A percentile compares a stretch with the other conserved stretches of the same genome.
These are phyloP conservation scores for Spizellomyces punctatus DNA, from an alignment of 192 early-diverging fungal genomes.

Conservation along the genomic window DNA sequence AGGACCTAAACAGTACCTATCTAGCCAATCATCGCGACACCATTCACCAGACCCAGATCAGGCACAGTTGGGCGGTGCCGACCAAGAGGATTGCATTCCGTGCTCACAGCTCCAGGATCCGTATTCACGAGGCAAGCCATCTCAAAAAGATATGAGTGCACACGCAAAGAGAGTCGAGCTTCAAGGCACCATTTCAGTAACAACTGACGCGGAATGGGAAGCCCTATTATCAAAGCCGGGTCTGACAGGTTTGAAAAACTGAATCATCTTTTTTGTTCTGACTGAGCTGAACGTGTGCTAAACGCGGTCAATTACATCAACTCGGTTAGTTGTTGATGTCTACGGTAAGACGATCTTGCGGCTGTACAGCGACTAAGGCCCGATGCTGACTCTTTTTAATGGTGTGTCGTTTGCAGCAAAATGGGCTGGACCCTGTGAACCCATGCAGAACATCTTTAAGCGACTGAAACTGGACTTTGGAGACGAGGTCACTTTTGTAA, in stretches of 20 bases:
- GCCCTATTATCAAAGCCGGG: conserved; percentile 38
- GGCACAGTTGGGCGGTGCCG: too few relatives aligned
- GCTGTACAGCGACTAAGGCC: background rate
- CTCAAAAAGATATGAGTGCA: conserved; percentile 34
- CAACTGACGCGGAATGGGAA: conserved; percentile 50
- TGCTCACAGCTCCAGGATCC: too few relatives aligned
- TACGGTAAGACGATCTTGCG: conserved; percentile 38
- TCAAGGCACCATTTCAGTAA: conserved; percentile 4
- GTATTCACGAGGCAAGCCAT: too few relatives aligned
- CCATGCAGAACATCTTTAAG: conserved; percentile 63
- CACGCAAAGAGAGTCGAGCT: conserved; percentile 41
- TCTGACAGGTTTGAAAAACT: conserved; percentile 23
- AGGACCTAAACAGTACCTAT: too few relatives aligned
- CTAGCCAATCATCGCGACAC: too few relatives aligned
- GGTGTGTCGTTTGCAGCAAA: conserved; percentile 42
- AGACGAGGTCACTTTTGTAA: conserved; percentile 49
- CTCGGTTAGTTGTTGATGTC: conserved; percentile 44
- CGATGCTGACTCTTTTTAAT: background rate
- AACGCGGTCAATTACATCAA: background rate
- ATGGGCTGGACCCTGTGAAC: conserved; percentile 64
- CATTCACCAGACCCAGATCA: too few relatives aligned
- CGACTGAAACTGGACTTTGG: conserved; percentile 58
- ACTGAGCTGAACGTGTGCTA: background rate
- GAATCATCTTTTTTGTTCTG: background rate
- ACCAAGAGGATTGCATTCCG: too few relatives aligned